These are phyloP conservation scores for Yueomyces sinensis DNA, from an alignment of 805 yeast species.

Conservation along the genomic window DNA sequence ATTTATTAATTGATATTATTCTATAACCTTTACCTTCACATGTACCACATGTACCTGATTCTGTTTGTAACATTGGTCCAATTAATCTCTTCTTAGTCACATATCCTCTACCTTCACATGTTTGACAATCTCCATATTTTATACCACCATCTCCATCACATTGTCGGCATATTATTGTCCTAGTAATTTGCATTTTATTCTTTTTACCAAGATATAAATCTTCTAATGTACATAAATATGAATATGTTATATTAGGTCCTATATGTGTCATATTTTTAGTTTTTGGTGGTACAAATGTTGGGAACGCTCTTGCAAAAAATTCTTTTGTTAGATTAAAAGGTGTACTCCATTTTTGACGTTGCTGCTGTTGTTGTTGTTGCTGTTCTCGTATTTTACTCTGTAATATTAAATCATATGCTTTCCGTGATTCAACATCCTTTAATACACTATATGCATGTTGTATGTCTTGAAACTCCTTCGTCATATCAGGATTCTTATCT, in stretches of 20 bases:
- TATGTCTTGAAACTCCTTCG: conserved; percentile 45
- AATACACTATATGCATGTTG: conserved; percentile 57
- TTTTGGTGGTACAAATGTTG: no score
- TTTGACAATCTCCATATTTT: conserved; percentile 19
- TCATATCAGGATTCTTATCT: conserved; percentile 42
- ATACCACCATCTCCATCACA: conserved; percentile 44
- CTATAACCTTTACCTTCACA: conserved; percentile 31
- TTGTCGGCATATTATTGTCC: conserved; percentile 32
- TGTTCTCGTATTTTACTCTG: conserved; percentile 29
- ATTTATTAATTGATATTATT: conserved; percentile 22
- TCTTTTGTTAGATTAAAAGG: no score
- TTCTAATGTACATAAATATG: conserved; percentile 35
- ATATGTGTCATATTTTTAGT: no score
- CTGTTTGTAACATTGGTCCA: conserved; percentile 33
- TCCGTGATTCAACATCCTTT: conserved; percentile 31
- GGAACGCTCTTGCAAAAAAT: no score
- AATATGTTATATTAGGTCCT: conserved; percentile 47
- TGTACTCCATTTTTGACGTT: no score
- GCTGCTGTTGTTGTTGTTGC: conserved; percentile 9
- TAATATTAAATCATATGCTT: conserved; percentile 45
- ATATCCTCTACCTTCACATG: conserved; percentile 33
- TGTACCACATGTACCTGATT: conserved; percentile 31
- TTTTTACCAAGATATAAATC: conserved; percentile 49
- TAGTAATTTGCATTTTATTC: conserved; percentile 40
- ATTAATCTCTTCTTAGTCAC: conserved; percentile 27